A percentile compares a stretch with the other conserved stretches of the same genome.
Evolutionary conservation across 768 basidiomycete genomes (phyloP).

Genomic region (Hygrocybe punicea): DNA sequence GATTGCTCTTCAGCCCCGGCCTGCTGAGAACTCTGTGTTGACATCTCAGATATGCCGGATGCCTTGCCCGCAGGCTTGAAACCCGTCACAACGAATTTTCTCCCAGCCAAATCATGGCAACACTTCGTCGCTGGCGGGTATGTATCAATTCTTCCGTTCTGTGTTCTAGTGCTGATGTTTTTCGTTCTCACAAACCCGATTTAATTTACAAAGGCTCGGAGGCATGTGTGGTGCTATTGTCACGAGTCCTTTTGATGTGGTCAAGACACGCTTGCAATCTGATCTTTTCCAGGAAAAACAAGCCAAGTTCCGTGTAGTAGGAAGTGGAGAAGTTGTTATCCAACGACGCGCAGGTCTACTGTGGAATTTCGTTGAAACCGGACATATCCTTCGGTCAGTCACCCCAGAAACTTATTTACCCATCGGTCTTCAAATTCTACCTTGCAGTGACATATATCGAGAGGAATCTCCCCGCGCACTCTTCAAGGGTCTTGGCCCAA

Average conservation of each 20-base stretch:
- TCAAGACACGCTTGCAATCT: slow-evolving; percentile 95
- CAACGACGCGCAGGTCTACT: slow-evolving; percentile 55
- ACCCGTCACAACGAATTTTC: slow-evolving; percentile 34
- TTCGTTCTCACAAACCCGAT: not conserved
- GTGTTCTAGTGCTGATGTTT: slow-evolving; percentile 1
- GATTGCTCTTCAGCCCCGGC: not conserved
- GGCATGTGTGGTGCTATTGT: slow-evolving; percentile 98
- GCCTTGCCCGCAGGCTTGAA: slow-evolving; percentile 21
- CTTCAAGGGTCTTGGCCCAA: slow-evolving; percentile 93
- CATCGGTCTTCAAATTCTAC: not conserved
- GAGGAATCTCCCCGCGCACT: slow-evolving; percentile 86
- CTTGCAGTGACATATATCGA: slow-evolving; percentile 75
- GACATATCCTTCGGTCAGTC: slow-evolving; percentile 77
- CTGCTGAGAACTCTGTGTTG: not conserved
- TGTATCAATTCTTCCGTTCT: slow-evolving; percentile 29
- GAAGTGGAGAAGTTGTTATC: slow-evolving; percentile 36
- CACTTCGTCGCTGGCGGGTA: slow-evolving; percentile 88
- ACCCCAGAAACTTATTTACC: not conserved
- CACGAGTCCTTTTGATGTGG: slow-evolving; percentile 96
- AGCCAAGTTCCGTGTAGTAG: slow-evolving; percentile 39
- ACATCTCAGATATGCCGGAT: slow-evolving; percentile 12
- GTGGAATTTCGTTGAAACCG: slow-evolving; percentile 94
- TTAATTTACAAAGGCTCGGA: slow-evolving; percentile 60
- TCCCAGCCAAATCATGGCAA: slow-evolving; percentile 77
- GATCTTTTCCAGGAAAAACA: slow-evolving; percentile 62